phyloP scores from a whole-genome alignment of 148 eudicot species.

The Cornus controversa region DNA sequence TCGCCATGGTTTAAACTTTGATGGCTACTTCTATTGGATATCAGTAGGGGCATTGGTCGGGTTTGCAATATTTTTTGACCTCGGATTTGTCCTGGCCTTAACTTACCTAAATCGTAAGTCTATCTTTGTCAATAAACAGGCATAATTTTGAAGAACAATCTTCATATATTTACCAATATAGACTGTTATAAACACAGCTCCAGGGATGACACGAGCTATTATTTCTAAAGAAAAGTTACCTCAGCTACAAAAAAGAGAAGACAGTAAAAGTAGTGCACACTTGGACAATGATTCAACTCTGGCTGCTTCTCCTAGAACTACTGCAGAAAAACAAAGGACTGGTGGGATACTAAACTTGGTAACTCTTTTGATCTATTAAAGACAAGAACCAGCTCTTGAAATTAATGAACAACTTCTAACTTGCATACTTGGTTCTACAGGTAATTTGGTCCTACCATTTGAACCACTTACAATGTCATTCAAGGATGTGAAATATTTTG shows the following conservation, averaged over 20 bases:
- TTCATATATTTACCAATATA: background rate
- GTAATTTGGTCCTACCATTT: constrained; percentile 27
- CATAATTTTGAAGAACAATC: background rate
- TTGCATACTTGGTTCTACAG: constrained; percentile 9
- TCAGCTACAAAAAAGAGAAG: constrained; percentile 19
- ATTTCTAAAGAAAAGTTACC: constrained; percentile 42
- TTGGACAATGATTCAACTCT: background rate
- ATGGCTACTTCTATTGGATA: constrained; percentile 38
- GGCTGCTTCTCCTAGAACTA: constrained; percentile 7
- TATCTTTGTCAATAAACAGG: background rate
- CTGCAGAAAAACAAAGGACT: background rate
- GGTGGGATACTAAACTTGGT: constrained; percentile 7
- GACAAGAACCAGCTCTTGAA: no score
- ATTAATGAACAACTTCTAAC: background rate
- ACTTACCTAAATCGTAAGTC: constrained; percentile 37
- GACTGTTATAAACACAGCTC: constrained; percentile 31
- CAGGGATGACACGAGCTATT: constrained; percentile 37
- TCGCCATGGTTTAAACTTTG: constrained; percentile 37
- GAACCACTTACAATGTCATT: constrained; percentile 29
- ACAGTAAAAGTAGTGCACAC: background rate
- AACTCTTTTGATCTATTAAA: no score
- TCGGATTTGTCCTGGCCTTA: constrained; percentile 40
- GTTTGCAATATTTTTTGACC: constrained; percentile 30
- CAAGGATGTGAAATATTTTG: constrained; percentile 32
- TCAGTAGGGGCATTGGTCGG: constrained; percentile 45